Evolutionary conservation across 495 filamentous ascomycete species (phyloP).

Genomic region (Bathelium albidoporum): DNA sequence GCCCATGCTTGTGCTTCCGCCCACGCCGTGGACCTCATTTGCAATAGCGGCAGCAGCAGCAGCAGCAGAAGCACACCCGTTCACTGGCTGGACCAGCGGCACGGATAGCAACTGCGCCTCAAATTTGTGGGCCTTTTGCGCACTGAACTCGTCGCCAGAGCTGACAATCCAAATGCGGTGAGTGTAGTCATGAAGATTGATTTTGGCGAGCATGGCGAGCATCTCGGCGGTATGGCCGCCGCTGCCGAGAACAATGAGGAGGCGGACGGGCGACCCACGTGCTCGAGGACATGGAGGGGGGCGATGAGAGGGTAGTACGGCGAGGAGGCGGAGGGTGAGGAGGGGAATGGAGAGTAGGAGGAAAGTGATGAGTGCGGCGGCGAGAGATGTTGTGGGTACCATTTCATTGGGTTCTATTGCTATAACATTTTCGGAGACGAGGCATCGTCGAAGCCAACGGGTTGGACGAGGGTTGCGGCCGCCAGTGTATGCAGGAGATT

Average conservation of each 20-base stretch:
- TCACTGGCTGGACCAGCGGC: slow-evolving; percentile 16
- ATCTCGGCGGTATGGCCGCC: slow-evolving; percentile 95
- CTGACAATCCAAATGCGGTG: slow-evolving; percentile 77
- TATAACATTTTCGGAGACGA: no score
- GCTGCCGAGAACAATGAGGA: slow-evolving; percentile 77
- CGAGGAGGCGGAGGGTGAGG: slow-evolving; percentile 37
- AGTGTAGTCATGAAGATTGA: slow-evolving; percentile 37
- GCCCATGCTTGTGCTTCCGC: slow-evolving; percentile 11
- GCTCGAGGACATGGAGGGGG: slow-evolving; percentile 15
- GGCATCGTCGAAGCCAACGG: not conserved
- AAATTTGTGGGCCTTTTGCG: slow-evolving; percentile 53
- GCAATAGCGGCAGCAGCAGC: no score
- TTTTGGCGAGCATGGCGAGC: slow-evolving; percentile 60
- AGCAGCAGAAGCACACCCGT: not conserved
- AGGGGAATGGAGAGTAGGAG: slow-evolving; percentile 17
- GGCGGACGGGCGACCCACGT: slow-evolving; percentile 41
- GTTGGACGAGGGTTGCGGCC: not conserved
- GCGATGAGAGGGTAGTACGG: slow-evolving; percentile 34
- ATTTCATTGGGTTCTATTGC: not conserved
- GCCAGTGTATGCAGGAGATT: not conserved
- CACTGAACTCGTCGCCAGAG: slow-evolving; percentile 65
- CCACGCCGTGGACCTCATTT: no score
- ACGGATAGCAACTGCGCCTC: slow-evolving; percentile 31
- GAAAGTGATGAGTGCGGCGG: slow-evolving; percentile 17
- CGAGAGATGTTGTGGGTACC: slow-evolving; percentile 11